Percentiles rank a stretch among this genome's conserved stretches.
Conservation (phyloP, 148 eudicot species). For the Heliamphora exappendiculata region DNA sequence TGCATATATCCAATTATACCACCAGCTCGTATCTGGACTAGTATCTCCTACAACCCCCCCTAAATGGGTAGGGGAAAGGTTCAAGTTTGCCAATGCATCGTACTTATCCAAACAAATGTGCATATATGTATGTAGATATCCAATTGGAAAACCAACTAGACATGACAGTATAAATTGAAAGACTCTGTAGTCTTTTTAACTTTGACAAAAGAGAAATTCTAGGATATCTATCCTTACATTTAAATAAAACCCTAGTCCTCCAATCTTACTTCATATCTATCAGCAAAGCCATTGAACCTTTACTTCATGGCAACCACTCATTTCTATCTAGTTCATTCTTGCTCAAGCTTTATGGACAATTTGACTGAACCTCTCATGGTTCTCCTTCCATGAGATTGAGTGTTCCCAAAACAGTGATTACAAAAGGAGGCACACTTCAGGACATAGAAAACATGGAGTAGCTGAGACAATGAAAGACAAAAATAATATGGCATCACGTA, state of each 20-base stretch:
- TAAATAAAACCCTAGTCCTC: background rate
- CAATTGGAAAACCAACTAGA: background rate
- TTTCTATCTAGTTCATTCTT: background rate
- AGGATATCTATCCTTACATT: background rate
- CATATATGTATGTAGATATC: background rate
- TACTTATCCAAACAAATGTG: background rate
- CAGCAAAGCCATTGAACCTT: background rate
- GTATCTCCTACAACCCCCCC: background rate
- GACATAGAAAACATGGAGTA: background rate
- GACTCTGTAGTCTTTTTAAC: background rate
- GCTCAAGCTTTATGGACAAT: background rate
- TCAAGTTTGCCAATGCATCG: background rate
- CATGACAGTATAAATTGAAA: background rate
- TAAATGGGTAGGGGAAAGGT: background rate
- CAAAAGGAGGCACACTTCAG: background rate
- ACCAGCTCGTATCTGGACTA: background rate
- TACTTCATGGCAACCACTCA: background rate
- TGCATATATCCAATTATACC: background rate
- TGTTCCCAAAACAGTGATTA: background rate
- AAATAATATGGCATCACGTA: background rate
- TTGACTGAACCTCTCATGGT: background rate
- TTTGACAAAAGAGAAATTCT: background rate
- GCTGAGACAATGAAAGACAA: background rate
- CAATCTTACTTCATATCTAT: background rate
- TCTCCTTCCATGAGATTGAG: constrained; percentile 4